Evolutionary conservation across 805 yeast species (phyloP).

Genomic region (Ogataea pini): DNA sequence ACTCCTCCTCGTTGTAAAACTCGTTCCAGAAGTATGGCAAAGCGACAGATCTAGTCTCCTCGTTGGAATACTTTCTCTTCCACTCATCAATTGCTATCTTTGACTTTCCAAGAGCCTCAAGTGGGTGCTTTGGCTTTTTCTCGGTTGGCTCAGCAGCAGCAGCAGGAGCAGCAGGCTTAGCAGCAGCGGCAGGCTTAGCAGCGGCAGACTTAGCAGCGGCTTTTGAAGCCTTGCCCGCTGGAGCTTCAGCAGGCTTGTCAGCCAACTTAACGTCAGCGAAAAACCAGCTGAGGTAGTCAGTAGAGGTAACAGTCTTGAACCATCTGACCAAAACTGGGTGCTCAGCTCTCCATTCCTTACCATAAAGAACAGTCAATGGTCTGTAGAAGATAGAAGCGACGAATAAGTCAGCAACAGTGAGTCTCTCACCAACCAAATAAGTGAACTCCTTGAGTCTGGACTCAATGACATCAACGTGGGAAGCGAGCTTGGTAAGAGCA

Average conservation of each 20-base stretch:
- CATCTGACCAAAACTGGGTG: slow-evolving; percentile 56
- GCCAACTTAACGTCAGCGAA: slow-evolving; percentile 56
- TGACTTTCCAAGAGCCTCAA: slow-evolving; percentile 76
- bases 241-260: slow-evolving; percentile 65
- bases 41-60: slow-evolving; percentile 92
- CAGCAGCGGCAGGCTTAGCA: slow-evolving; percentile 37
- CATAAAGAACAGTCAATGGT: slow-evolving; percentile 48
- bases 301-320: slow-evolving; percentile 48
- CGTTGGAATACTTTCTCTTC: slow-evolving; percentile 96
- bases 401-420: slow-evolving; percentile 47
- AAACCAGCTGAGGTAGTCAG: slow-evolving; percentile 47
- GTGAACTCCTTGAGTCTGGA: slow-evolving; percentile 48
- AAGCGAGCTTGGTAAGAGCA: slow-evolving; percentile 38
- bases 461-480: slow-evolving; percentile 50
- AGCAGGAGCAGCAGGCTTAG: slow-evolving; percentile 34
- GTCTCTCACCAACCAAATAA: slow-evolving; percentile 49
- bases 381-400: slow-evolving; percentile 46
- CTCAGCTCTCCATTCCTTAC: slow-evolving; percentile 49
- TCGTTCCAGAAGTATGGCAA: slow-evolving; percentile 97
- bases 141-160: slow-evolving; percentile 44
- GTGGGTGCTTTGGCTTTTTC: slow-evolving; percentile 90
- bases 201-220: slow-evolving; percentile 33
- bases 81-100: slow-evolving; percentile 80
- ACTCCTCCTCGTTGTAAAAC: slow-evolving; percentile 86
- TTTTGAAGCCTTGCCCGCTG: slow-evolving; percentile 64